Conservation (phyloP, 345 rosid species). For the Eucalyptus grandis region DNA sequence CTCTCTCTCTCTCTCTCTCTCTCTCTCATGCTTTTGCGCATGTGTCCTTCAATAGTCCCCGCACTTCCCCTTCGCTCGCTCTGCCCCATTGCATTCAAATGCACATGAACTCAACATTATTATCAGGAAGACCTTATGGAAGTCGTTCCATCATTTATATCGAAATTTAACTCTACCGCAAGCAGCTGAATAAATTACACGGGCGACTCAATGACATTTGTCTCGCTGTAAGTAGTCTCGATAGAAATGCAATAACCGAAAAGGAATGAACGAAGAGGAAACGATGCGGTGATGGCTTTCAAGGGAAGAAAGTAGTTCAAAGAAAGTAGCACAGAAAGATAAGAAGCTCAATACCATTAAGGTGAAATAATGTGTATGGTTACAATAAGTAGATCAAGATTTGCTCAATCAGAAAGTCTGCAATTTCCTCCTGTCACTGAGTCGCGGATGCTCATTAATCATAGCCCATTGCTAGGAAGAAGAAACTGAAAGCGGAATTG, state of each 20-base stretch:
- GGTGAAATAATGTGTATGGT: not conserved
- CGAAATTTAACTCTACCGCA: not conserved
- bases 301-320: not conserved
- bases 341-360: not conserved
- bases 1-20: not conserved
- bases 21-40: not conserved
- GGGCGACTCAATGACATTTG: not conserved
- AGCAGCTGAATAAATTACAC: not conserved
- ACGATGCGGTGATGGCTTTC: not conserved
- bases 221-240: not conserved
- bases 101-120: not conserved
- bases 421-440: not conserved
- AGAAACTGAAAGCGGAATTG: not conserved
- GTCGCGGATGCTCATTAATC: not conserved
- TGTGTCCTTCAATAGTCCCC: not conserved
- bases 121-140: not conserved
- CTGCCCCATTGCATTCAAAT: not conserved
- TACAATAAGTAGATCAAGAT: not conserved
- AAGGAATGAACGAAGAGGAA: not conserved
- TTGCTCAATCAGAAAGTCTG: not conserved
- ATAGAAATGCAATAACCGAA: not conserved
- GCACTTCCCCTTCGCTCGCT: not conserved
- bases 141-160: not conserved
- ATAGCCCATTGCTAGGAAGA: not conserved
- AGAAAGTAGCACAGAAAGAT: not conserved